Evolutionary conservation across 129 eudicot genomes (phyloP).

Genomic region (Flaveria trinervia): DNA sequence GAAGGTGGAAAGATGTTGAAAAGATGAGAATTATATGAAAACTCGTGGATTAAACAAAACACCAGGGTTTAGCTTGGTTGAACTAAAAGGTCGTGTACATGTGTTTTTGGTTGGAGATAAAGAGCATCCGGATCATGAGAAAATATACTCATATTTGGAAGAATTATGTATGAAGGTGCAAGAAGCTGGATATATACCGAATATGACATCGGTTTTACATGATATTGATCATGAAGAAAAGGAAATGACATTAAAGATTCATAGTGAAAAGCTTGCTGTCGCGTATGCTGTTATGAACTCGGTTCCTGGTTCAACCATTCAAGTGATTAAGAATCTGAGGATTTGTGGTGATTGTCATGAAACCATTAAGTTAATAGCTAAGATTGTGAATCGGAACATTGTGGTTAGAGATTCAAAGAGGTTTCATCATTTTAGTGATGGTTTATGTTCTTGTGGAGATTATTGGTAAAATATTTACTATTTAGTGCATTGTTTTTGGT

Average conservation of each 20-base stretch:
- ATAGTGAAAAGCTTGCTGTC: slow-evolving; percentile 70
- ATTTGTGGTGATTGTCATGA: slow-evolving; percentile 69
- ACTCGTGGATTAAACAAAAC: slow-evolving; percentile 47
- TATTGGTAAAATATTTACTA: slow-evolving; percentile 49
- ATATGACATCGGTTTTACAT: slow-evolving; percentile 60
- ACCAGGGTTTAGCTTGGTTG: slow-evolving; percentile 67
- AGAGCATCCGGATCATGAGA: slow-evolving; percentile 57
- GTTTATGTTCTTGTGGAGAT: slow-evolving; percentile 57
- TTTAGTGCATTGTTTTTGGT: background rate
- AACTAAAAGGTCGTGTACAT: slow-evolving; percentile 52
- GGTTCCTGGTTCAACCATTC: slow-evolving; percentile 55
- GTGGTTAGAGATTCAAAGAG: slow-evolving; percentile 70
- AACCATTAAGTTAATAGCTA: slow-evolving; percentile 51
- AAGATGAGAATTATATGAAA: slow-evolving; percentile 53
- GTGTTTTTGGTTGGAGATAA: slow-evolving; percentile 64
- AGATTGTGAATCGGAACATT: slow-evolving; percentile 50
- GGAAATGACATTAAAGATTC: slow-evolving; percentile 57
- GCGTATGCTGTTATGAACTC: slow-evolving; percentile 62
- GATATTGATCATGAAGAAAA: slow-evolving; percentile 66
- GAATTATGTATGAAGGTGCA: slow-evolving; percentile 47
- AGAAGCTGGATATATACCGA: slow-evolving; percentile 56
- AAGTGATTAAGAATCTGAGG: slow-evolving; percentile 60
- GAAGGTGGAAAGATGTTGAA: slow-evolving; percentile 69
- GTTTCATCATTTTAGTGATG: slow-evolving; percentile 62
- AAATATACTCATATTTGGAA: slow-evolving; percentile 49